Evolutionary conservation across 441 rosid genomes (phyloP).

Genomic region (Erysimum pusillum): DNA sequence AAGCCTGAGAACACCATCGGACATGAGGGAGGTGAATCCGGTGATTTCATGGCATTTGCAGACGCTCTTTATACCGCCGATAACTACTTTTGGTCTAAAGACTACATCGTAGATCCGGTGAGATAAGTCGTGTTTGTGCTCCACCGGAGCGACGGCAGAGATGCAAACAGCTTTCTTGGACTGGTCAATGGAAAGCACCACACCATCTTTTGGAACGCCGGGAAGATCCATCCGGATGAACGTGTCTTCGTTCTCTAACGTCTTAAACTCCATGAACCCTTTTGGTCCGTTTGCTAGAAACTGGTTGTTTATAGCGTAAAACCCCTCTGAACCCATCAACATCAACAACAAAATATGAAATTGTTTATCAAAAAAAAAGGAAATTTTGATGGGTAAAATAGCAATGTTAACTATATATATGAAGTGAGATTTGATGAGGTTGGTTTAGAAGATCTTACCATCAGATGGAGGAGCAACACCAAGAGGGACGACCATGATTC

Average conservation of each 20-base stretch:
- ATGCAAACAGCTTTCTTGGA: neutral
- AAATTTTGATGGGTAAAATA: no score
- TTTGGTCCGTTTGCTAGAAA: slow-evolving; percentile 8
- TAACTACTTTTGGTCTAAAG: no score
- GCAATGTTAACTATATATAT: no score
- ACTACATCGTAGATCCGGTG: neutral
- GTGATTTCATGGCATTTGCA: slow-evolving; percentile 38
- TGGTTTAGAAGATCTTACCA: no score
- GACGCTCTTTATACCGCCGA: neutral
- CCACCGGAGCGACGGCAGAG: neutral
- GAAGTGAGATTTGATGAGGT: no score
- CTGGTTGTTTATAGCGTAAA: slow-evolving; percentile 13
- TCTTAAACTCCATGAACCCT: neutral
- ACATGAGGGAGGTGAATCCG: slow-evolving; percentile 13
- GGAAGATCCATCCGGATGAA: neutral
- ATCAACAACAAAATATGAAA: no score
- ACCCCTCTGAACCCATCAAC: neutral
- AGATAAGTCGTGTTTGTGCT: neutral
- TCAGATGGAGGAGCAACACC: no score
- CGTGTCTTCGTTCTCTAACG: neutral
- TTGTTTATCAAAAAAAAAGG: no score
- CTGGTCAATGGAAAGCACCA: neutral
- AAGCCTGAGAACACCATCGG: slow-evolving; percentile 43
- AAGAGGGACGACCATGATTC: no score
- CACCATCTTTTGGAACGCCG: neutral